Conservation (phyloP, 2,329 filamentous ascomycete genomes). For the Hortaea werneckii region DNA sequence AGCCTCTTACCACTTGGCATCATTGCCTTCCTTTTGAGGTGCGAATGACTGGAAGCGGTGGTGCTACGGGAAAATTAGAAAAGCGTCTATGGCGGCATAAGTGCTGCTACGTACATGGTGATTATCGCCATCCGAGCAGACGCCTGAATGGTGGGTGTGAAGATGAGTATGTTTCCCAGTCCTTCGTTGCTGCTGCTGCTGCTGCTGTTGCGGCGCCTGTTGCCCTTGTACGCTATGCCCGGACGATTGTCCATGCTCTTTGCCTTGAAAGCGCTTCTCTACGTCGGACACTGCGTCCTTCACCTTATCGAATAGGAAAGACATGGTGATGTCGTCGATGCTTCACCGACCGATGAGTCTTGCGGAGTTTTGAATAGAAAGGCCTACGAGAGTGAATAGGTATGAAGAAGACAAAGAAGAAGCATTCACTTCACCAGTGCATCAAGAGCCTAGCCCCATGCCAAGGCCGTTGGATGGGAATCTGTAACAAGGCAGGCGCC, state of each 20-base stretch:
- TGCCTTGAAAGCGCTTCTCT: slow-evolving; percentile 42
- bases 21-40: slow-evolving; percentile 58
- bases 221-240: neutral
- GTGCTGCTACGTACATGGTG: slow-evolving; percentile 21
- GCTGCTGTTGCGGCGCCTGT: neutral
- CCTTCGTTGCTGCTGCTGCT: neutral
- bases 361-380: neutral
- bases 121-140: slow-evolving; percentile 26
- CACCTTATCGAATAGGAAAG: slow-evolving; percentile 44
- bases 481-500: neutral
- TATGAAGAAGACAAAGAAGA: neutral
- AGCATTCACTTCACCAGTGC: neutral
- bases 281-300: slow-evolving; percentile 42
- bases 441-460: neutral
- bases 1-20: slow-evolving; percentile 56
- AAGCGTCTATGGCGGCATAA: too few species aligned
- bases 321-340: neutral
- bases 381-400: neutral
- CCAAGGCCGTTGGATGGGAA: neutral
- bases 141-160: slow-evolving; percentile 22
- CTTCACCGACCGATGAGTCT: too few species aligned
- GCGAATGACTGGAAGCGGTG: slow-evolving; percentile 57
- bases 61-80: slow-evolving; percentile 9
- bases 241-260: slow-evolving; percentile 26
- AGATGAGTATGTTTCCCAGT: slow-evolving; percentile 4